Conservation (phyloP, 345 rosid species). For the Bretschneidera sinensis region DNA sequence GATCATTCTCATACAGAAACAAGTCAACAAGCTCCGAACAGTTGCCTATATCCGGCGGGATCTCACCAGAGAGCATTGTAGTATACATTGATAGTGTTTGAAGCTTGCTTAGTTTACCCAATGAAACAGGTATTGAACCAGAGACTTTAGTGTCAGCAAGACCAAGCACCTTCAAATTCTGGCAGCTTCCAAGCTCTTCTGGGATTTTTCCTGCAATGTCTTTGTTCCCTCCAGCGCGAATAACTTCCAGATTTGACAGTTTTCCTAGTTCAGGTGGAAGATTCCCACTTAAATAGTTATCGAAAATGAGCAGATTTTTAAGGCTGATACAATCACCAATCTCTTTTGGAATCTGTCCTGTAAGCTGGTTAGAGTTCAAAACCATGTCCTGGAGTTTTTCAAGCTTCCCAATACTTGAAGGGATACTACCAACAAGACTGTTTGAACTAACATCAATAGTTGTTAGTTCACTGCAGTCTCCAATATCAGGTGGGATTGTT, state of each 20-base stretch:
- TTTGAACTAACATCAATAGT: constrained; percentile 58
- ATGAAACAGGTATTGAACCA: constrained; percentile 61
- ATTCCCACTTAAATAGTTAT: constrained; percentile 55
- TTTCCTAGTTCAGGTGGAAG: constrained; percentile 61
- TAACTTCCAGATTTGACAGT: constrained; percentile 39
- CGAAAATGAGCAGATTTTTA: constrained; percentile 52
- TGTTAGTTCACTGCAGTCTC: constrained; percentile 37
- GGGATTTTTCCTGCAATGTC: constrained; percentile 73
- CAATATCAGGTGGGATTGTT: constrained; percentile 46
- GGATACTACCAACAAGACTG: constrained; percentile 65
- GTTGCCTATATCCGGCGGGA: constrained; percentile 71
- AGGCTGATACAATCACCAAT: constrained; percentile 55
- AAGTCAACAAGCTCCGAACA: constrained; percentile 57
- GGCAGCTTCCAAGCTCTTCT: constrained; percentile 62
- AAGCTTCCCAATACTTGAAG: constrained; percentile 69
- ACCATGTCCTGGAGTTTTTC: constrained; percentile 53
- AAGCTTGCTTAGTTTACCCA: constrained; percentile 69
- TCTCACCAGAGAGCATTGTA: constrained; percentile 63
- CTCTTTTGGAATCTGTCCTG: constrained; percentile 60
- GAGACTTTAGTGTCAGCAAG: constrained; percentile 70
- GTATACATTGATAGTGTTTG: constrained; percentile 55
- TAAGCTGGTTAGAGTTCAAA: constrained; percentile 66
- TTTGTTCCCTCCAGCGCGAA: constrained; percentile 81
- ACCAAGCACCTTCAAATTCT: constrained; percentile 53
- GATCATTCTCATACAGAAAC: constrained; percentile 72